Evolutionary conservation across 257 asterid species (phyloP).

Genomic region (Galeopsis tetrahit): DNA sequence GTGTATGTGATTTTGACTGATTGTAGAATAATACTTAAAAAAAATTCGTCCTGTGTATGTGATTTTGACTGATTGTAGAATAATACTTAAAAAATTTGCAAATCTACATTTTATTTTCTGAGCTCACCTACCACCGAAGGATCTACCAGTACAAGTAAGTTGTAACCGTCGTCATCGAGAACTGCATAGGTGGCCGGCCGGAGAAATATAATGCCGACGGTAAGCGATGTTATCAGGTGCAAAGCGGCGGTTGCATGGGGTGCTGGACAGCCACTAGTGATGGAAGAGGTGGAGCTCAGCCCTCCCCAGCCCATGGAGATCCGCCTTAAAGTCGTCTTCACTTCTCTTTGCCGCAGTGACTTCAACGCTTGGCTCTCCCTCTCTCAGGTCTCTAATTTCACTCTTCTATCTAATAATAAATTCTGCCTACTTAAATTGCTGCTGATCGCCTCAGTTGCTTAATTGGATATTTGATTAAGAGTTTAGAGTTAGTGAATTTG

Average conservation of each 20-base stretch:
- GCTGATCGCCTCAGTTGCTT: neutral
- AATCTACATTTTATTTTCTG: neutral
- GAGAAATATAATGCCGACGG: slow-evolving; percentile 29
- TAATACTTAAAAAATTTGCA: no score
- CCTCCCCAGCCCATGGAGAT: slow-evolving; percentile 92
- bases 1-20: no score
- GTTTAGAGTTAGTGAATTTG: neutral
- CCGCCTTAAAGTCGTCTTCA: slow-evolving; percentile 77
- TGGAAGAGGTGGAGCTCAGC: slow-evolving; percentile 84
- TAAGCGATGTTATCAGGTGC: slow-evolving; percentile 57
- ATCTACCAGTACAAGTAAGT: neutral
- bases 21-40: no score
- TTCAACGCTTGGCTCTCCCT: slow-evolving; percentile 83
- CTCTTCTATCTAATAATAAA: neutral
- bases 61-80: no score
- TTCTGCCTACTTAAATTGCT: neutral
- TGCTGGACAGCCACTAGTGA: slow-evolving; percentile 73
- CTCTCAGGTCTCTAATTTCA: slow-evolving; percentile 53
- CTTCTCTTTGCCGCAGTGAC: slow-evolving; percentile 94
- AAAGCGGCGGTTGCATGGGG: slow-evolving; percentile 95
- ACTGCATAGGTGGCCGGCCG: slow-evolving; percentile 17
- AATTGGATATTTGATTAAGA: neutral
- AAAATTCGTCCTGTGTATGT: no score
- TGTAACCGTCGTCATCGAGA: slow-evolving; percentile 2
- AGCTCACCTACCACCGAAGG: slow-evolving; percentile 8